Base-by-base conservation (phyloP, 495 filamentous ascomycete genomes). In the Cryomyces minteri region DNA sequence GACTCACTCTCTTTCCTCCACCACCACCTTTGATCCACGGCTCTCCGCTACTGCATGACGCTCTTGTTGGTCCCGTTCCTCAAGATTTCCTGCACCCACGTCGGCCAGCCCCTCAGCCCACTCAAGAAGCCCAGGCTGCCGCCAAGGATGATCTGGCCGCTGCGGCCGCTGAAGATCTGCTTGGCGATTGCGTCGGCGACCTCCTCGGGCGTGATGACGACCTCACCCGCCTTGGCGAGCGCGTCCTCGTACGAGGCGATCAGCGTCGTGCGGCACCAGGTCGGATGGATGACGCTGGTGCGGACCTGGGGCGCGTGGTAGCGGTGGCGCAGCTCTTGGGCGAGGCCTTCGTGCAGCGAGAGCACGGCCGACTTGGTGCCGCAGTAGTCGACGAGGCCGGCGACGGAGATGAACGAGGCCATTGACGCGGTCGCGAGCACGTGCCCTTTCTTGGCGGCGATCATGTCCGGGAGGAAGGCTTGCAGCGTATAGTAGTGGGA, bases 391-490 rank as follows among this genome's bases (percentile, higher is more conserved):
- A 64, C 64, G 49, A 71, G 66, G 31, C 67, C 62, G 3, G 69
- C 65, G 11, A 68, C 48, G 0, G 61, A 62, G 2, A 72, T 50
- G 48, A 75, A 77, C 18, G 62, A 67, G 41, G 72, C 68, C 59
- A 79, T 63, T 37, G 67, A 72, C 4, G 75, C 73, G 7, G 72
- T 54, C 0, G 67, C 69, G 31, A 80, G 57, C 31, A 80, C 57
- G 54, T 80, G 76, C 4, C 76, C 75, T 49, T 80, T 74, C 50
- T 76, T 74, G 31, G 57, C 61, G 31, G 59, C 52, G 40, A 80
- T 58, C 76, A 80, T 80, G 42, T 58, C 66, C 0, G 76, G 75
- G 39, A 80, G 55, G 55, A 79, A 80, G 48, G 74, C 70, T 50
- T 74, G 67, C 3, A 76, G 63, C 39, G 65, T 70, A 36, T 67